These are phyloP conservation scores for Puccinia horiana DNA, from an alignment of 1,284 basidiomycete genomes.

Conservation along the genomic window DNA sequence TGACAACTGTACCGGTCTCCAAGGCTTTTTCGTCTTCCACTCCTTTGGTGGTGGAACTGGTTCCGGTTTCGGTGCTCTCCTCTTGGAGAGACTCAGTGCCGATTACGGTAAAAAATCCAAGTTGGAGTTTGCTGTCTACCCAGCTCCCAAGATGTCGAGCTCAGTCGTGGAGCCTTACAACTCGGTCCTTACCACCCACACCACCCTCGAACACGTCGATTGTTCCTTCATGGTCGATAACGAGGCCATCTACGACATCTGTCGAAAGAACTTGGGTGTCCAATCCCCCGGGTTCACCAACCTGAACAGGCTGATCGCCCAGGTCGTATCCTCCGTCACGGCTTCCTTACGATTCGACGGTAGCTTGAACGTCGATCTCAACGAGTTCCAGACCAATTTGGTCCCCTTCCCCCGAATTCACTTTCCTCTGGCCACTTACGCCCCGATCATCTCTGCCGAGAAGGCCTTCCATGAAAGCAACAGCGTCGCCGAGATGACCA, in stretches of 20 bases:
- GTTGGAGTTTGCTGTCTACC: slow-evolving; percentile 98
- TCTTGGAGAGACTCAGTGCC: slow-evolving; percentile 90
- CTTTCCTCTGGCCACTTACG: slow-evolving; percentile 94
- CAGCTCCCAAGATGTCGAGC: slow-evolving; percentile 87
- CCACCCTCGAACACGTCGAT: slow-evolving; percentile 82
- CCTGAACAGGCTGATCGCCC: slow-evolving; percentile 90
- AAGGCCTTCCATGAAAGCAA: slow-evolving; percentile 92
- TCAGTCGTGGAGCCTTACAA: slow-evolving; percentile 99
- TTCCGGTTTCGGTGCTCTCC: slow-evolving; percentile 95
- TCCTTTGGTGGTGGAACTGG: slow-evolving; percentile 99
- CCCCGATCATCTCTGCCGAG: slow-evolving; percentile 82
- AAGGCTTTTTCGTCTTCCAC: slow-evolving; percentile 99
- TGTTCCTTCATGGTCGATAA: slow-evolving; percentile 57
- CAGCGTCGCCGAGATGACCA: slow-evolving; percentile 97
- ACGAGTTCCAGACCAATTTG: slow-evolving; percentile 98
- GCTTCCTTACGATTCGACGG: slow-evolving; percentile 97
- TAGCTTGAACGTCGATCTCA: slow-evolving; percentile 94
- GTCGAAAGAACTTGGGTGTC: slow-evolving; percentile 91
- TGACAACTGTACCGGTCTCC: slow-evolving; percentile 95
- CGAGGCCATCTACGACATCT: slow-evolving; percentile 88
- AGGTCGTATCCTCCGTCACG: slow-evolving; percentile 93
- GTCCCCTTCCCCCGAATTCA: slow-evolving; percentile 84
- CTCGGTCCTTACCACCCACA: slow-evolving; percentile 97
- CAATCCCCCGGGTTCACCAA: slow-evolving; percentile 86
- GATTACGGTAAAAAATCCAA: slow-evolving; percentile 99